Base-by-base conservation (phyloP, 176 grass and related monocot species). In the Poa pratensis region DNA sequence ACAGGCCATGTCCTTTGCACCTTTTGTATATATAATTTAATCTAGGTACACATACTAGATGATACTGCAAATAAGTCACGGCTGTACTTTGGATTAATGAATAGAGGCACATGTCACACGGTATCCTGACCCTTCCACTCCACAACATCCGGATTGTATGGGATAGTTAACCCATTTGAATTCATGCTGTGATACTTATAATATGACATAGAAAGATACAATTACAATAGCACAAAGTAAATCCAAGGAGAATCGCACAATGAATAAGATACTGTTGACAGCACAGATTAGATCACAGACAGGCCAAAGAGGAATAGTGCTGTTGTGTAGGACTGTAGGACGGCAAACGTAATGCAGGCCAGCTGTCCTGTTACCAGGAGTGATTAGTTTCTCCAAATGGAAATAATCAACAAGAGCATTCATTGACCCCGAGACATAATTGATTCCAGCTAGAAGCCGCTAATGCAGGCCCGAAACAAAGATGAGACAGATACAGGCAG, bases 401-500 rank as follows among this genome's bases (percentile, higher is more conserved):
- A 75, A 28, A 28, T 28, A 71, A 51, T 48, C 26, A 52, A 7
- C 15, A 10, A 32, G 45, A 6, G 72, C 72, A 53, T 52, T 53
- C 72, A 53, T 12, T 75, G 46, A 3, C 72, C 46, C 63, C 9
- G 26, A 52, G 30, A 69, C 37, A 43, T 22, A 43, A 22, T 1
- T 42, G 35, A 6, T 22, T 42, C 30, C 35, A 22, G 67, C 35
- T 43, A 43, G 16, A 50, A 18, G 71, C 45, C 69, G 1, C 45
- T 5, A 51, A 18, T 30, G 15, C 50, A 67, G 6, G 14, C 17
- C 30, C 16, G 15, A 67, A 75, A 46, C 4, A 57, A 37, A 80
- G 6, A 30, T 50, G 23, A 87, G 58, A n/a, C 39, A 22, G 22
- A 24, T 63, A 66, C 40, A 52, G 77, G 86, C 40, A 72, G 57